Percentiles rank a stretch among this genome's conserved stretches.
Evolutionary conservation across 2,329 filamentous ascomycete species (phyloP).

Genomic region (Leptographium lundbergii): DNA sequence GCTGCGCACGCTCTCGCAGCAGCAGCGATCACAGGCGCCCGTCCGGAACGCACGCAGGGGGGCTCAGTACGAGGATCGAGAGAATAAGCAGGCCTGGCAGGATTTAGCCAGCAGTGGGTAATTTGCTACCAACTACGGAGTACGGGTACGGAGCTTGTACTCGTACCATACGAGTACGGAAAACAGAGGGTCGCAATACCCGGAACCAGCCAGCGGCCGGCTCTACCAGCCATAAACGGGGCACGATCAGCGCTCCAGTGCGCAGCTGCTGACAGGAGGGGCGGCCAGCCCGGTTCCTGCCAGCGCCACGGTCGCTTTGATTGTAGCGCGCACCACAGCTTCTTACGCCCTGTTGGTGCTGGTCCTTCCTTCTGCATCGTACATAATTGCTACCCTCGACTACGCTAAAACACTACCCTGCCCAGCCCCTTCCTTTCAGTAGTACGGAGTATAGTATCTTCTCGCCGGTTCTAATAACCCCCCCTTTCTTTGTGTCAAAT

Average conservation of each 20-base stretch:
- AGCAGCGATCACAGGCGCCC: not conserved
- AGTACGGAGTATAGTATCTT: no score
- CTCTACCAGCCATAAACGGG: not conserved
- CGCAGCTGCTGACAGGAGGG: not conserved
- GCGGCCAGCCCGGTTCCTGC: not conserved
- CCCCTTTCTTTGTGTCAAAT: not conserved
- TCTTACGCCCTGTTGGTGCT: not conserved
- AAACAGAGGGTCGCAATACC: not conserved
- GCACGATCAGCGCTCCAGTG: not conserved
- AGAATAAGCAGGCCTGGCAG: not conserved
- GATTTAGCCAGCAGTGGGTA: not conserved
- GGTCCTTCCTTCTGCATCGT: no score
- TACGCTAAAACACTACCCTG: not conserved
- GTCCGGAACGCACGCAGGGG: not conserved
- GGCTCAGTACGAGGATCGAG: not conserved
- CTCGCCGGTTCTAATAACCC: not conserved
- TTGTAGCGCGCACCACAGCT: not conserved
- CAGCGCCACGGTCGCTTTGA: not conserved
- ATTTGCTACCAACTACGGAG: not conserved
- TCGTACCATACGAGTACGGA: not conserved
- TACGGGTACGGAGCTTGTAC: not conserved
- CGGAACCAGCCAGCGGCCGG: not conserved
- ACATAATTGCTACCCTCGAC: not conserved
- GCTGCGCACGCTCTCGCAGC: not conserved
- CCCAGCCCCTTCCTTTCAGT: not conserved